Conservation (phyloP, 1,284 basidiomycete genomes). For the Pseudozyma tsukubaensis region DNA sequence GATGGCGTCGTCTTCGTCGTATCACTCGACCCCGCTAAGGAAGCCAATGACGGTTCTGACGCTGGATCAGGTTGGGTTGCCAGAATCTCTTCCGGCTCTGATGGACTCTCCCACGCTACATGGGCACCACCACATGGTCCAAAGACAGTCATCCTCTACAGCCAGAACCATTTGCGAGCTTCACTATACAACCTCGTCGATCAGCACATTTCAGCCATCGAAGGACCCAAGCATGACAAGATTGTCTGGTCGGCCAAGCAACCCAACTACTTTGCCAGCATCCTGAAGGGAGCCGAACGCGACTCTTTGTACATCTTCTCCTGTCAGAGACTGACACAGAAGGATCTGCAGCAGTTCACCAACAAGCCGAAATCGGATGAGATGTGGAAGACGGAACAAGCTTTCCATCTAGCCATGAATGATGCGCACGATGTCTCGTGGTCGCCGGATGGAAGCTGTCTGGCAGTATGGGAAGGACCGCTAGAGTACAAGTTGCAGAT, state of each 20-base stretch:
- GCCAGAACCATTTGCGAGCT: conserved; percentile 44
- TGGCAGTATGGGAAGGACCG: conserved; percentile 83
- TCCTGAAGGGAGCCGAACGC: conserved; percentile 41
- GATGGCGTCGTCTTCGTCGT: conserved; percentile 57
- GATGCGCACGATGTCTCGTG: conserved; percentile 80
- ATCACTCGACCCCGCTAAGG: conserved; percentile 58
- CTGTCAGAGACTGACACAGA: conserved; percentile 18
- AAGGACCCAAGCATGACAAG: conserved; percentile 48
- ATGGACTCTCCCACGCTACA: conserved; percentile 50
- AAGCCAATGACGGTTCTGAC: conserved; percentile 58
- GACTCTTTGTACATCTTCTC: conserved; percentile 38
- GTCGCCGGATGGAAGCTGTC: conserved; percentile 81
- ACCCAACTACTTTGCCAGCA: conserved; percentile 39
- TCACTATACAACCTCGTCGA: conserved; percentile 49
- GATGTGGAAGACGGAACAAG: conserved; percentile 71
- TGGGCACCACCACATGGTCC: conserved; percentile 54
- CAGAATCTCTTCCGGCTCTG: conserved; percentile 51
- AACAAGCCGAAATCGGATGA: conserved; percentile 31
- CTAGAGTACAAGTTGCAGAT: conserved; percentile 82
- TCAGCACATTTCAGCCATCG: conserved; percentile 49
- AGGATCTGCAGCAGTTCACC: conserved; percentile 25
- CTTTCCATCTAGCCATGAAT: conserved; percentile 82
- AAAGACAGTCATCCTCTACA: conserved; percentile 50
- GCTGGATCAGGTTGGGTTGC: conserved; percentile 61
- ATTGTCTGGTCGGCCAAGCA: conserved; percentile 36